Evolutionary conservation across 305 asterid species (phyloP).

Genomic region (Rubia tinctorum): DNA sequence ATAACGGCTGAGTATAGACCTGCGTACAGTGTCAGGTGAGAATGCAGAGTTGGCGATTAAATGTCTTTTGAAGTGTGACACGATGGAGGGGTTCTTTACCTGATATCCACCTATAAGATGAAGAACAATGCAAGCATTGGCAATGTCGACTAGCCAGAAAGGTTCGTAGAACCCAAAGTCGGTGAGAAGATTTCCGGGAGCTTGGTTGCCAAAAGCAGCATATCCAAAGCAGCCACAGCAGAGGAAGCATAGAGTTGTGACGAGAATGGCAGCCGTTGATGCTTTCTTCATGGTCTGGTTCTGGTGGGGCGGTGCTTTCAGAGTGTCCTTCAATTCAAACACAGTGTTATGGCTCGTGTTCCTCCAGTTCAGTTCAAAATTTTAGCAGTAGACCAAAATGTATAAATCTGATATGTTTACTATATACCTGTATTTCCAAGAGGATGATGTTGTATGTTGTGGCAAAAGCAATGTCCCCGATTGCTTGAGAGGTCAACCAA

Average conservation of each 20-base stretch:
- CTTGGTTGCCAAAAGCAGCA: constrained; percentile 63
- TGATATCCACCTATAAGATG: constrained; percentile 77
- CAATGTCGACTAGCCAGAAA: constrained; percentile 59
- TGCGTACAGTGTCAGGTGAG: neutral
- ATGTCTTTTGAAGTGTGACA: too few species aligned
- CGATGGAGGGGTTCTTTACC: constrained; percentile 19
- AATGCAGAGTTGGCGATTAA: neutral
- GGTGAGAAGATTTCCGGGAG: constrained; percentile 64
- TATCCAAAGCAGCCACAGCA: constrained; percentile 68
- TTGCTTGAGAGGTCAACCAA: constrained; percentile 67
- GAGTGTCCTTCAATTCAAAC: constrained; percentile 44
- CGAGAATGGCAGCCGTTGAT: constrained; percentile 36
- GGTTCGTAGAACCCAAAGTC: constrained; percentile 60
- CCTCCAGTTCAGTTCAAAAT: too few species aligned
- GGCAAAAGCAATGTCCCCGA: constrained; percentile 79
- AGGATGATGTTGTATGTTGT: constrained; percentile 58
- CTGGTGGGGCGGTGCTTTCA: constrained; percentile 73
- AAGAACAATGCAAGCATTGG: constrained; percentile 59
- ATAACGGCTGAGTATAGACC: constrained; percentile 25
- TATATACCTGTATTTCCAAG: constrained; percentile 58
- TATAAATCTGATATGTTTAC: neutral
- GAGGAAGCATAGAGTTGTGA: constrained; percentile 62
- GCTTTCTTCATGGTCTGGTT: constrained; percentile 66
- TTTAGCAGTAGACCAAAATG: neutral
- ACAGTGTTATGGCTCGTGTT: neutral